Base-by-base conservation (phyloP, 495 filamentous ascomycete genomes). In the Monascus purpureus region DNA sequence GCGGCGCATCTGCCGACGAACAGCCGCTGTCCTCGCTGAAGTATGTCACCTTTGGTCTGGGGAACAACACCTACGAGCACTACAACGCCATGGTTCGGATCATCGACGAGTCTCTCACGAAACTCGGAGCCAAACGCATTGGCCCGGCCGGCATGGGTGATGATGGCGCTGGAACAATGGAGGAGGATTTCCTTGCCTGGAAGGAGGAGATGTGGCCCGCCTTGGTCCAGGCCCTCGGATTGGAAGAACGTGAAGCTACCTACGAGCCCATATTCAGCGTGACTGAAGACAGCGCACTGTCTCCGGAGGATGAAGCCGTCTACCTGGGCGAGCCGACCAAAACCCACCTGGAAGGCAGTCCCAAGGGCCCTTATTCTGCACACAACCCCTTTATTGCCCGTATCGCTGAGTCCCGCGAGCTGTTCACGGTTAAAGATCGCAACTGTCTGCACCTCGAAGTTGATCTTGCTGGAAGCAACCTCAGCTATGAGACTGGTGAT, bases 401-500 rank as follows among this genome's bases (percentile, higher is more conserved):
- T 2, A 93, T 99, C 46, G 72, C 63, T 36, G 80, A 87, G 57
- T 99, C 90, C 11, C 67, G 67, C 37, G 90, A 99, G 64, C 46
- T 95, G 14, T 99, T 99, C 61, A 80, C 68, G 20, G 83, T 87
- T 46, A 88, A 88, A 54, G 82, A 81, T 42, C 72, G 90, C 23
- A 96, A 96, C 63, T 99, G 90, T 50, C 59, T 99, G 43, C 90
- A 99, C 53, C 80, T 96, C 77, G 90, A 99, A 57, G 77, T 99
- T 43, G 82, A 88, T 52, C 72, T 99, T 48, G 76, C 75, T 38
- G 80, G 72, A 38, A 92, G 87, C 33, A 62, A 62, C 32, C 63
- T 96, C 31, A 73, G 68, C 27, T 99, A 99, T 59, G 83, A 88
- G 49, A 96, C 92, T 22, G 90, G 90, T 47, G 90, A 99, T 50